Evolutionary conservation across 371 early-diverging fungal species (phyloP).

Genomic region (Mortierella sp.): DNA sequence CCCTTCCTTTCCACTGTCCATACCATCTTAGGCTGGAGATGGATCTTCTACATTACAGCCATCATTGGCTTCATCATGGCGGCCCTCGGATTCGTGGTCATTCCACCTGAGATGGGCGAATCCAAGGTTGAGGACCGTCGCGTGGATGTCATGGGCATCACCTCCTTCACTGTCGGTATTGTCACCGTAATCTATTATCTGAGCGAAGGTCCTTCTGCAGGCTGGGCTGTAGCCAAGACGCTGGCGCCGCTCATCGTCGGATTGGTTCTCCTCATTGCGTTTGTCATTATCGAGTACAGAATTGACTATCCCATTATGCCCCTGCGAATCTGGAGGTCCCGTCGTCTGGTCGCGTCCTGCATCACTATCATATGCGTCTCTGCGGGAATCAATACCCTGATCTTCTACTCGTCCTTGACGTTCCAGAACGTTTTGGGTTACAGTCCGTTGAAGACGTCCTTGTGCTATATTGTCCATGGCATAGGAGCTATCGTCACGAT

Average conservation of each 20-base stretch:
- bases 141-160: slow-evolving; percentile 6
- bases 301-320: slow-evolving; percentile 42
- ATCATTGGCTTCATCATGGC: slow-evolving; percentile 47
- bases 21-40: slow-evolving; percentile 37
- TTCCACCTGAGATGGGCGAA: slow-evolving; percentile 8
- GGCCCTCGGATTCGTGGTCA: slow-evolving; percentile 38
- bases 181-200: slow-evolving; percentile 51
- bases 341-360: slow-evolving; percentile 40
- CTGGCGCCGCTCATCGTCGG: slow-evolving; percentile 43
- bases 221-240: slow-evolving; percentile 40
- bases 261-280: slow-evolving; percentile 31
- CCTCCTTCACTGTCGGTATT: slow-evolving; percentile 21
- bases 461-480: slow-evolving; percentile 9
- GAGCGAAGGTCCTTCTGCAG: slow-evolving; percentile 28
- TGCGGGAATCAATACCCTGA: slow-evolving; percentile 40
- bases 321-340: slow-evolving; percentile 36
- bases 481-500: slow-evolving; percentile 3
- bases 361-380: slow-evolving; percentile 33
- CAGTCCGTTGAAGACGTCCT: slow-evolving; percentile 43
- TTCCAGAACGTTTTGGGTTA: slow-evolving; percentile 46
- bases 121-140: slow-evolving; percentile 9
- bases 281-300: slow-evolving; percentile 41
- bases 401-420: slow-evolving; percentile 43
- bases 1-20: neutral
- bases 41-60: slow-evolving; percentile 54